Conservation (phyloP, 139 green algal genomes). For the Trebouxia sp. region DNA sequence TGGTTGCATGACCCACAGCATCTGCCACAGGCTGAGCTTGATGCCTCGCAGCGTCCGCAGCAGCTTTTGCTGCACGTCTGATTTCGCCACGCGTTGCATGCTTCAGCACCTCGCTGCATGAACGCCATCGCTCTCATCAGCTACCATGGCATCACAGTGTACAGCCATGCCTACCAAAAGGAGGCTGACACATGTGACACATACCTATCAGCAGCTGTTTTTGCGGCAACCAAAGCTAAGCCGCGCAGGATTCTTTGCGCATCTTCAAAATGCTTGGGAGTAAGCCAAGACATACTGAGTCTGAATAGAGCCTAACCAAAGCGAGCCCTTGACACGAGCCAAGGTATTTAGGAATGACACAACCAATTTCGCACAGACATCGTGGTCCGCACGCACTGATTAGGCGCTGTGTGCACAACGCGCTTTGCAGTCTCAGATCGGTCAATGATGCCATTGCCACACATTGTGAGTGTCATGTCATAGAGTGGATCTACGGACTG, state of each 20-base stretch:
- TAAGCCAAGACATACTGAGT: slow-evolving; percentile 48
- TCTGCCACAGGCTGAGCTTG: slow-evolving; percentile 13
- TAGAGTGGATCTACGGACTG: too few species aligned
- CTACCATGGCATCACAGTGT: too few species aligned
- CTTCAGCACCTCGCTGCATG: slow-evolving; percentile 1
- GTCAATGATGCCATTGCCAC: too few species aligned
- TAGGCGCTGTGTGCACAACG: too few species aligned
- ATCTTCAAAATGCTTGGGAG: slow-evolving; percentile 66
- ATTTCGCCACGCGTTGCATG: neutral
- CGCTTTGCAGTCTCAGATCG: too few species aligned
- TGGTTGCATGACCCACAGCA: slow-evolving; percentile 1
- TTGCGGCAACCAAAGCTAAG: slow-evolving; percentile 55
- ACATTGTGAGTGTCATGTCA: too few species aligned
- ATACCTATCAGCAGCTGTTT: slow-evolving; percentile 59
- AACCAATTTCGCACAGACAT: too few species aligned
- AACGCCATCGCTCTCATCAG: too few species aligned
- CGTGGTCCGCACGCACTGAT: too few species aligned
- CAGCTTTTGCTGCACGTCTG: neutral
- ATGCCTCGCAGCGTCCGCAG: neutral
- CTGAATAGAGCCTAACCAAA: neutral
- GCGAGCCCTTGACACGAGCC: neutral
- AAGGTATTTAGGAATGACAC: neutral
- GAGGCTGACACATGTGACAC: neutral
- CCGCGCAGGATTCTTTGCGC: slow-evolving; percentile 57
- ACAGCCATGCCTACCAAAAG: neutral